Evolutionary conservation across 768 basidiomycete genomes (phyloP), one percentile per base, ranked within the genome.

Genomic region (Royoungia palumana): DNA sequence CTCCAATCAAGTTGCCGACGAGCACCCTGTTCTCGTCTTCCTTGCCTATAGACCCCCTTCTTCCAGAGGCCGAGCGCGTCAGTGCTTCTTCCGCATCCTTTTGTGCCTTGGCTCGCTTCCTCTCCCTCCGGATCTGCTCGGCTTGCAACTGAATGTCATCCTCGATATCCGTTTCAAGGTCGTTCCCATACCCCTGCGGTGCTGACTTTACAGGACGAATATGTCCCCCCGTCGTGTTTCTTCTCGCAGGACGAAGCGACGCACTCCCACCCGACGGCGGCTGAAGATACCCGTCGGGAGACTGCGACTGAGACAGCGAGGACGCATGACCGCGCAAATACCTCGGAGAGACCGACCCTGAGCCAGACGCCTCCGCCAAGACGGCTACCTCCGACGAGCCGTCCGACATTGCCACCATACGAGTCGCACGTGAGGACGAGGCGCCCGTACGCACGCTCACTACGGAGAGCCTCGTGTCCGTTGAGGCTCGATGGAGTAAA

Each of bases 1-100:
- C 94, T n/a, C 93, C 91, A 55, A 99, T 96, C 57, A 98, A 72
- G 66, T 98, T 98, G 1, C 96, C 96, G 0, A 97, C 90, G 12
- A 94, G 70, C 5, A 86, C 85, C 45, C 66, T 71, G 24, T 78
- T 71, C 41, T 83, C 82, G 17, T 78, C 75, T 37, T 63, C 69
- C 44, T 54, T 59, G 25, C 50, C 56, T 17, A 52, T 2, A 6
- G 56, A 60, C 21, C 63, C 61, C 16, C 63, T 51, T 19, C 60
- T 64, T 28, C 47, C 52, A 32, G 58, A 58, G 12, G 52, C 49
- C 12, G 54, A 59, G 19, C 59, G 65, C 12, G 77, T 82, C 42
- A 82, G 66, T 6, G 75, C 79, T 6, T 78, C 81, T 64, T 82
- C 84, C 1, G 78, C 81, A 52, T 81, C 80, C 52, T 77, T 77